Conservation (phyloP, 2,329 filamentous ascomycete species). For the Erysiphe pisi region DNA sequence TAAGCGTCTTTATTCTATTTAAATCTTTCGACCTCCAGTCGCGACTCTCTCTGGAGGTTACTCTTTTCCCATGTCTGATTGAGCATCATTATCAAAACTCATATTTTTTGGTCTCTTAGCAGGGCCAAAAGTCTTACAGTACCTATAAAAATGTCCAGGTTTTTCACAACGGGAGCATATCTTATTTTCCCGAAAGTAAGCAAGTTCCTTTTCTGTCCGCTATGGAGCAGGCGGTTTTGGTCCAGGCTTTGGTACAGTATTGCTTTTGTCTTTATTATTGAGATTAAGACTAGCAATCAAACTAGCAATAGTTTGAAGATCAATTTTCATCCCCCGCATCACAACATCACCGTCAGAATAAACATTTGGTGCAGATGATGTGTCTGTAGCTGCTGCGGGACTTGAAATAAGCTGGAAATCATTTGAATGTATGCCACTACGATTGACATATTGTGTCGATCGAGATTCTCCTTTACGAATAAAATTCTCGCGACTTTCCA, state of each 20-base stretch:
- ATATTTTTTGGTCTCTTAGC: not conserved
- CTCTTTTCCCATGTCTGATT: not conserved
- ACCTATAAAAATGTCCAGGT: not conserved
- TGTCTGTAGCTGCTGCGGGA: not conserved
- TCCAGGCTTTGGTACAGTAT: not conserved
- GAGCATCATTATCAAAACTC: not conserved
- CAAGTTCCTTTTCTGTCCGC: not conserved
- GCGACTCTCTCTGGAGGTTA: slow-evolving; percentile 18
- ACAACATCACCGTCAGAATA: not conserved
- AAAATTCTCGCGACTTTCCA: not conserved
- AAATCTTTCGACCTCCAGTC: not conserved
- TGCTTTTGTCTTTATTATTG: not conserved
- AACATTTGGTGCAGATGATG: not conserved
- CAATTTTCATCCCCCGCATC: not conserved
- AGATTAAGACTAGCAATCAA: not conserved
- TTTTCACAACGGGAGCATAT: slow-evolving; percentile 11
- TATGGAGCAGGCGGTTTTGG: not conserved
- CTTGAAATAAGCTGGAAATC: not conserved
- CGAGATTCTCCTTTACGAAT: not conserved
- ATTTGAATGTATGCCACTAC: not conserved
- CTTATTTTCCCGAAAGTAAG: not conserved
- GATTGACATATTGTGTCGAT: not conserved
- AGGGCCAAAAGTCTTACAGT: not conserved
- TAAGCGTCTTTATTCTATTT: not conserved
- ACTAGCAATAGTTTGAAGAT: not conserved